phyloP scores from a whole-genome alignment of 768 basidiomycete species.

The Tylopilus vinaceipallidus region DNA sequence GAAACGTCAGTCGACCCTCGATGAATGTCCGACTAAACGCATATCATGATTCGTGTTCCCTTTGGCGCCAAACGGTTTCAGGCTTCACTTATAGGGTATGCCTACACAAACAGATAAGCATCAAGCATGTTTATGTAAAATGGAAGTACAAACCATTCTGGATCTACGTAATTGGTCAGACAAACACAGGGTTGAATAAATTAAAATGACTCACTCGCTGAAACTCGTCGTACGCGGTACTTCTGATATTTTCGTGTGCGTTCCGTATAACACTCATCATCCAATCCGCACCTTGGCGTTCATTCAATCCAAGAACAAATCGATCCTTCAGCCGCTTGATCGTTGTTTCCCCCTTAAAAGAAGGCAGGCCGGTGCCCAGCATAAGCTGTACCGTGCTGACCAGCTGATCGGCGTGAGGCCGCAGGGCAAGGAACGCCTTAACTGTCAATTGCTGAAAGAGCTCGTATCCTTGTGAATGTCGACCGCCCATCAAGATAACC shows the following conservation, averaged over 20 bases:
- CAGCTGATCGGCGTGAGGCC: constrained; percentile 91
- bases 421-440: constrained; percentile 94
- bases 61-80: too few relatives aligned
- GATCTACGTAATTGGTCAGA: constrained; percentile 32
- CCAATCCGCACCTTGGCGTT: constrained; percentile 89
- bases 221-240: constrained; percentile 94
- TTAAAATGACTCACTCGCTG: constrained; percentile 60
- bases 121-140: not conserved
- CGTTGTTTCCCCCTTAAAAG: constrained; percentile 94
- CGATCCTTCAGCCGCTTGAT: constrained; percentile 85
- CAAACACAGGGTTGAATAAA: not conserved
- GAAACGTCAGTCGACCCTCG: too few relatives aligned
- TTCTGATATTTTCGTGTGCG: constrained; percentile 92
- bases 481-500: constrained; percentile 96
- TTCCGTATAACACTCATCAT: constrained; percentile 89
- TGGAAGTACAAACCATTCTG: constrained; percentile 42
- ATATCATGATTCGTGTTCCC: too few relatives aligned
- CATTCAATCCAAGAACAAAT: constrained; percentile 78
- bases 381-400: constrained; percentile 88
- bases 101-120: constrained; percentile 16
- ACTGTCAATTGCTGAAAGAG: constrained; percentile 92
- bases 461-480: constrained; percentile 90
- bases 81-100: constrained; percentile 32
- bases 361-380: constrained; percentile 92
- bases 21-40: too few relatives aligned